Evolutionary conservation across 306 rosid genomes (phyloP).

Genomic region (Bauhinia variegata): DNA sequence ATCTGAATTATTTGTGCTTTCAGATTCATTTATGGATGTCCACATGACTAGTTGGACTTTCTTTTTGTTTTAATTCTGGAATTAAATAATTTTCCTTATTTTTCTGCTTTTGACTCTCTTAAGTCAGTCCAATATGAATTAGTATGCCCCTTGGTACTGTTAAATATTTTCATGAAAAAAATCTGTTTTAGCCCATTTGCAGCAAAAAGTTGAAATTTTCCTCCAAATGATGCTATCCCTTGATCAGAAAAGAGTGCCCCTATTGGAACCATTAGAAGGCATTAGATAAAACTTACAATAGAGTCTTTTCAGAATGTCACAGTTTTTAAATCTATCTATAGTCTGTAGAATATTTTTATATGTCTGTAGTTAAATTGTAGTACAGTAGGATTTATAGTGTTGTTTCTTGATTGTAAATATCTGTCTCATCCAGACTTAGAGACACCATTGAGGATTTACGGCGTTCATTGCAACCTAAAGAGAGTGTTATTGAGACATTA

Average conservation of each 20-base stretch:
- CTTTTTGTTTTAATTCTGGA: constrained; percentile 20
- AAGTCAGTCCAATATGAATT: not conserved
- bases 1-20: not conserved
- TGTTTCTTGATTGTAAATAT: constrained; percentile 28
- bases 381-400: constrained; percentile 13
- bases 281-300: constrained; percentile 3
- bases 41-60: constrained; percentile 4
- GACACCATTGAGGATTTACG: constrained; percentile 92
- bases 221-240: constrained; percentile 14
- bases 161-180: not conserved
- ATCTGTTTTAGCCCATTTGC: constrained; percentile 20
- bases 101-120: not conserved
- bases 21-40: constrained; percentile 19
- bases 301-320: constrained; percentile 12
- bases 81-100: not conserved
- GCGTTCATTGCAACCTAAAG: constrained; percentile 83
- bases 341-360: constrained; percentile 16
- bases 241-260: constrained; percentile 5
- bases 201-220: constrained; percentile 1
- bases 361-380: constrained; percentile 11
- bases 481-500: constrained; percentile 78
- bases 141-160: not conserved
- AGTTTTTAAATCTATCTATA: constrained; percentile 9
- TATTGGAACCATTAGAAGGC: constrained; percentile 24
- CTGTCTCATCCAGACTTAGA: constrained; percentile 64